Percentiles rank a stretch among this genome's conserved stretches.
Conservation (phyloP, 768 basidiomycete genomes). For the Termitomyces sp. region DNA sequence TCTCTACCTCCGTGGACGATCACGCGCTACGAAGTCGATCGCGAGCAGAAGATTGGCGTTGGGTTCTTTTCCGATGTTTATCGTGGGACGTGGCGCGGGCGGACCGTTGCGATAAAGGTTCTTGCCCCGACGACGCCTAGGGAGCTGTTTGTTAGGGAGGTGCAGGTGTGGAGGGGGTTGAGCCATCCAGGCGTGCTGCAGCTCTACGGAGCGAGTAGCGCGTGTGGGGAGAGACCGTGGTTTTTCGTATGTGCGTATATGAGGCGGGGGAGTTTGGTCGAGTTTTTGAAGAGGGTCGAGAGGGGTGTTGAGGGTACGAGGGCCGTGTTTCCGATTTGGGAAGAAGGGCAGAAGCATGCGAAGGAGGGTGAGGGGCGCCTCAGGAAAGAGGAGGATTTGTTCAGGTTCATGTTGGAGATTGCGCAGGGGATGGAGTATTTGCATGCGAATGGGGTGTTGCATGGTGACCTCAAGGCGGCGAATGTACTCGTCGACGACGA, state of each 20-base stretch:
- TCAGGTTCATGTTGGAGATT: slow-evolving; percentile 66
- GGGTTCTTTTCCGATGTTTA: slow-evolving; percentile 80
- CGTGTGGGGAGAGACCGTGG: slow-evolving; percentile 65
- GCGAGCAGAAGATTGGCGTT: slow-evolving; percentile 59
- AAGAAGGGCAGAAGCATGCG: background rate
- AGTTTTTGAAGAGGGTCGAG: slow-evolving; percentile 42
- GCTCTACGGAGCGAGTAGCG: slow-evolving; percentile 74
- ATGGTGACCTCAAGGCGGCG: slow-evolving; percentile 80
- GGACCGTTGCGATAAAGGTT: slow-evolving; percentile 68
- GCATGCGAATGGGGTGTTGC: slow-evolving; percentile 60
- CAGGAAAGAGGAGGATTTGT: slow-evolving; percentile 29
- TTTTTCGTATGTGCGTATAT: slow-evolving; percentile 76
- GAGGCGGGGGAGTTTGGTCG: slow-evolving; percentile 56
- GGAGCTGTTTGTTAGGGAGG: slow-evolving; percentile 62
- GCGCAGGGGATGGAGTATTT: slow-evolving; percentile 80
- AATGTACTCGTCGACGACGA: slow-evolving; percentile 74
- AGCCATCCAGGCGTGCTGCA: slow-evolving; percentile 66
- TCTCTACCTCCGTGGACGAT: slow-evolving; percentile 72
- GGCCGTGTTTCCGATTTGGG: slow-evolving; percentile 4
- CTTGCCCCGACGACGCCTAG: slow-evolving; percentile 55
- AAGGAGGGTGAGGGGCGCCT: background rate
- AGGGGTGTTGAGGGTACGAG: slow-evolving; percentile 3
- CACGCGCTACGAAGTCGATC: slow-evolving; percentile 72
- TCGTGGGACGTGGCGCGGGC: slow-evolving; percentile 65
- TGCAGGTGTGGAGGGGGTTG: slow-evolving; percentile 67